These are phyloP conservation scores for Lolium multiflorum DNA, from an alignment of 176 grass and related monocot genomes.

Conservation along the genomic window DNA sequence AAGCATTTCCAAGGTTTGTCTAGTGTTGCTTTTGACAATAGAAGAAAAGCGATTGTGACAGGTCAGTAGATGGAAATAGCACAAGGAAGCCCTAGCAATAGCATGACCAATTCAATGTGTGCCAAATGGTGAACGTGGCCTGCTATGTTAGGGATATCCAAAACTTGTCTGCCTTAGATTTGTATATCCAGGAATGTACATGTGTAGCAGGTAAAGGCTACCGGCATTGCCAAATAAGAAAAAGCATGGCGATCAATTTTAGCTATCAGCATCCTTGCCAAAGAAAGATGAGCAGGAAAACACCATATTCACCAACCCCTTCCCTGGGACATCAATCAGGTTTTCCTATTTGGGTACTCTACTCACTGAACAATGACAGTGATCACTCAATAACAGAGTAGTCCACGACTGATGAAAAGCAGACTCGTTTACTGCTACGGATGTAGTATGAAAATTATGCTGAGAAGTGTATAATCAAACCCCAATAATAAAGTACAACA, in stretches of 20 bases:
- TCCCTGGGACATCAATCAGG: background rate
- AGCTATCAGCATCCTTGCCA: background rate
- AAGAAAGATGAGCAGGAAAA: conserved; percentile 1
- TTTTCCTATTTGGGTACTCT: conserved; percentile 9
- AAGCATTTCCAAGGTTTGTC: background rate
- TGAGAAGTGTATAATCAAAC: background rate
- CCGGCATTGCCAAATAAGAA: conserved; percentile 7
- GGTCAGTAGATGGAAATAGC: background rate
- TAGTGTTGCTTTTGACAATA: background rate
- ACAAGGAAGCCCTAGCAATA: background rate
- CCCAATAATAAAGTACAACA: background rate
- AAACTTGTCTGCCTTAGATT: background rate
- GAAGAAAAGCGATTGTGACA: background rate
- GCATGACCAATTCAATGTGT: background rate
- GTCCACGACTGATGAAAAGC: background rate
- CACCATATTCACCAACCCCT: background rate
- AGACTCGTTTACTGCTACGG: no score
- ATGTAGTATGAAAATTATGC: background rate
- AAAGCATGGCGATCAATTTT: background rate
- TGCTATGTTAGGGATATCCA: background rate
- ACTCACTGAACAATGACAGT: background rate
- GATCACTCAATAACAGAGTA: background rate
- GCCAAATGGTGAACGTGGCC: background rate
- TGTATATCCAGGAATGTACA: background rate
- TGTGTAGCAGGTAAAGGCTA: background rate